phyloP scores from a whole-genome alignment of 345 rosid species.

The Murraya koenigii region DNA sequence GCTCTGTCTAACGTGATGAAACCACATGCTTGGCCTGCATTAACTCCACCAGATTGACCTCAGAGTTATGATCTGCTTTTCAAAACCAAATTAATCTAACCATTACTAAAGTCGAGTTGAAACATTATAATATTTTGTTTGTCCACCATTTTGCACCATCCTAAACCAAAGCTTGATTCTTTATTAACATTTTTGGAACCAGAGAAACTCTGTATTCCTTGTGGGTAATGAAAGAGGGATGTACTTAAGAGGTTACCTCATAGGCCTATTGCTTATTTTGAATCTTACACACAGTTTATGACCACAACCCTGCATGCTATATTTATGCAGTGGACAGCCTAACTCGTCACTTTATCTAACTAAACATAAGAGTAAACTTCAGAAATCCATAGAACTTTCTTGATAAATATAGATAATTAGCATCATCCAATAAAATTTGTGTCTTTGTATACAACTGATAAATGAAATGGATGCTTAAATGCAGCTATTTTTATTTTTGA shows the following conservation, averaged over 20 bases:
- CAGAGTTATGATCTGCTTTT: conserved; percentile 5
- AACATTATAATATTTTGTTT: not conserved
- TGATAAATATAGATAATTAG: not conserved
- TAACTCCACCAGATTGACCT: conserved; percentile 13
- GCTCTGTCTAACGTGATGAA: conserved; percentile 87
- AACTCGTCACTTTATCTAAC: not conserved
- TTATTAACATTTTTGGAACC: not conserved
- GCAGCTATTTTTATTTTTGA: too few species aligned
- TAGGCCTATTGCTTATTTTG: not conserved
- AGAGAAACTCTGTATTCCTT: not conserved
- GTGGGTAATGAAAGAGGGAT: not conserved
- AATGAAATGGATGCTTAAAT: not conserved
- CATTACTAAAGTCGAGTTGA: not conserved
- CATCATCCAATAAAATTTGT: not conserved
- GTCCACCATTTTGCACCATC: not conserved
- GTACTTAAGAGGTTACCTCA: not conserved
- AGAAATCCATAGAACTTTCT: not conserved
- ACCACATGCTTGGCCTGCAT: conserved; percentile 98
- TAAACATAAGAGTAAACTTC: not conserved
- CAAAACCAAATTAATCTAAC: not conserved
- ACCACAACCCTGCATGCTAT: not conserved
- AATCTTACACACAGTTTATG: not conserved
- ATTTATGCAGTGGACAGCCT: not conserved
- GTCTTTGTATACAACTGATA: not conserved
- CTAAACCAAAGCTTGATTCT: not conserved